phyloP scores from a whole-genome alignment of 2,329 filamentous ascomycete genomes.

The Fusarium verrucosum region DNA sequence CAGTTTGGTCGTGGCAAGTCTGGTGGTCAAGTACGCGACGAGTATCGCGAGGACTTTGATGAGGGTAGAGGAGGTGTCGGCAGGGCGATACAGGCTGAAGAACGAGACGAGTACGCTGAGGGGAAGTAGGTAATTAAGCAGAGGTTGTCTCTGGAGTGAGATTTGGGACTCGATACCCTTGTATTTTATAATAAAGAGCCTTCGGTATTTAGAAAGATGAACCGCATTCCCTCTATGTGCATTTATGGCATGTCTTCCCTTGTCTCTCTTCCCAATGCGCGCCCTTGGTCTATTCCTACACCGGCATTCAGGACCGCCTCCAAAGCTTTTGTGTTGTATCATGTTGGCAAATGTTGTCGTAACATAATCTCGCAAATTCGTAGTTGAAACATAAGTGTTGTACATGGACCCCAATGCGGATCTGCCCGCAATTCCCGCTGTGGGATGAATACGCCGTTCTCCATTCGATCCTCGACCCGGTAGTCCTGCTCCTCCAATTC shows the following conservation, averaged over 20 bases:
- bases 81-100: constrained; percentile 72
- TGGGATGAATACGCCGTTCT: constrained; percentile 39
- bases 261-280: background rate
- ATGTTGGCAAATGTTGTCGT: constrained; percentile 26
- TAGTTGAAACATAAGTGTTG: constrained; percentile 45
- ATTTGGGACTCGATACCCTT: constrained; percentile 43
- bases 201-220: constrained; percentile 8
- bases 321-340: constrained; percentile 11
- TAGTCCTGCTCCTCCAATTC: constrained; percentile 11
- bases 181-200: constrained; percentile 19
- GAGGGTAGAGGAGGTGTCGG: constrained; percentile 92
- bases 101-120: constrained; percentile 54
- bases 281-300: constrained; percentile 40
- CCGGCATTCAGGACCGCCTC: constrained; percentile 7
- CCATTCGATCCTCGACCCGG: constrained; percentile 22
- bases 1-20: constrained; percentile 97
- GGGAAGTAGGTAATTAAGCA: constrained; percentile 35
- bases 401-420: constrained; percentile 41
- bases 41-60: constrained; percentile 97
- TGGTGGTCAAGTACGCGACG: constrained; percentile 95
- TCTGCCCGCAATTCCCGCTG: constrained; percentile 32
- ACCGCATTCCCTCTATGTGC: constrained; percentile 16
- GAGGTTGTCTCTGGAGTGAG: background rate
- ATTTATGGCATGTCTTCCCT: background rate
- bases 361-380: constrained; percentile 36